Evolutionary conservation across 163 green algal genomes (phyloP), one percentile per base, ranked within the genome.

Genomic region (Prototheca cutis): DNA sequence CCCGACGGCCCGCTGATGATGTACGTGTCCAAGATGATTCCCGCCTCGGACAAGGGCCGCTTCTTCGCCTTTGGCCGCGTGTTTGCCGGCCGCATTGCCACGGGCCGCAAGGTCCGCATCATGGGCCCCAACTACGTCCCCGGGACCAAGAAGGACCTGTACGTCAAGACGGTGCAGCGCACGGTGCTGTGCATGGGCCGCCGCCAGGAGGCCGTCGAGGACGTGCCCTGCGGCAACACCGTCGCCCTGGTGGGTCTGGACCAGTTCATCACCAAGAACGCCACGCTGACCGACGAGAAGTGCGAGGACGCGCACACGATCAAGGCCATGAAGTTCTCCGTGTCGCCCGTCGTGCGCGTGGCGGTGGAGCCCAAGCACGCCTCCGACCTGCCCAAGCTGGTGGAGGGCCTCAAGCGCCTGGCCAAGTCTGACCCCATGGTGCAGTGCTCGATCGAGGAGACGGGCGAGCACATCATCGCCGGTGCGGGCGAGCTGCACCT

Each of bases 1-100:
- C 59, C 88, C 58, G 66, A 90, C 47, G 91, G 91, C 59, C 92
- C 92, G 18, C 86, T 98, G 54, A 97, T 98, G 90, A 81, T 96
- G 71, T 99, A 98, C 74, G 80, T 99, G 13, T 97, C 88, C 65
- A 99, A 99, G 87, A 98, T 99, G 91, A 99, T 99, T 78, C 93
- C 93, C 68, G 87, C 93, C 49, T 62, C 69, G 32, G 93, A 99
- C 80, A 99, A 98, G 84, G 93, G 93, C 55, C 88, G 93, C 75
- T 99, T 99, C 88, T 94, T 94, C 64, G 93, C 93, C 27, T 99
- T 99, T 67, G 93, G 93, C 57, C 94, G 93, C 76, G 94, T 99
- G 32, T 99, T 99, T 70, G 76, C 92, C 31, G 93, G 93, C 61
- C 95, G 82, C 65, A 81, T 97, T 45, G 59, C 76, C 52, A 96